Conservation (phyloP, 768 basidiomycete genomes). For the Piloderma croceum region DNA sequence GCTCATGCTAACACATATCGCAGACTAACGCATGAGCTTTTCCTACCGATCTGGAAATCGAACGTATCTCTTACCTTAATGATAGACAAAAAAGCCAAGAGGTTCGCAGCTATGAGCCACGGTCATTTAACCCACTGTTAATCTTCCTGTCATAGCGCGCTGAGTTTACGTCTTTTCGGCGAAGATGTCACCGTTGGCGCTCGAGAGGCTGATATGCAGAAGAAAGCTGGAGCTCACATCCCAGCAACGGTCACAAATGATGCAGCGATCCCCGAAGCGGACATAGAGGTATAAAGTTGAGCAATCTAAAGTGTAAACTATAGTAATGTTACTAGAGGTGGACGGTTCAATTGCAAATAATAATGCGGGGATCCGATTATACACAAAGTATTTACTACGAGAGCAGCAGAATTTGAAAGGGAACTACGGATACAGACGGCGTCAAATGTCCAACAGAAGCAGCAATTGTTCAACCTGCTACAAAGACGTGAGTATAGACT, state of each 20-base stretch:
- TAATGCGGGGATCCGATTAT: too few relatives aligned
- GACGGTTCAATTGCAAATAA: neutral
- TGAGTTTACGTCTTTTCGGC: constrained; percentile 82
- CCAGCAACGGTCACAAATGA: too few relatives aligned
- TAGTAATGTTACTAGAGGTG: neutral
- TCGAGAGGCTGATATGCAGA: constrained; percentile 27
- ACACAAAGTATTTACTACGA: too few relatives aligned
- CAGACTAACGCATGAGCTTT: constrained; percentile 71
- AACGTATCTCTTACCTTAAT: constrained; percentile 82
- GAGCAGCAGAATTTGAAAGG: neutral
- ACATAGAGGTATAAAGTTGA: neutral
- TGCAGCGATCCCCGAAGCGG: too few relatives aligned
- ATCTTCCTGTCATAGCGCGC: constrained; percentile 47
- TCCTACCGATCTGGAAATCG: constrained; percentile 96
- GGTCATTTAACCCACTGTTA: constrained; percentile 1
- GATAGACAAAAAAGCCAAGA: constrained; percentile 96
- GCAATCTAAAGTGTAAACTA: constrained; percentile 1
- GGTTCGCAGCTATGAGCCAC: constrained; percentile 39
- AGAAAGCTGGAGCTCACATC: constrained; percentile 11
- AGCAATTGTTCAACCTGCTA: too few relatives aligned
- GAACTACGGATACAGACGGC: too few relatives aligned
- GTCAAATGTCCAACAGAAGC: too few relatives aligned
- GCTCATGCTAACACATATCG: constrained; percentile 5
- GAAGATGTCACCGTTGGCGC: constrained; percentile 63
- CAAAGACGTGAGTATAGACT: constrained; percentile 45